Conservation (phyloP, 208 protist genomes). For the Leishmania gerbilli region DNA sequence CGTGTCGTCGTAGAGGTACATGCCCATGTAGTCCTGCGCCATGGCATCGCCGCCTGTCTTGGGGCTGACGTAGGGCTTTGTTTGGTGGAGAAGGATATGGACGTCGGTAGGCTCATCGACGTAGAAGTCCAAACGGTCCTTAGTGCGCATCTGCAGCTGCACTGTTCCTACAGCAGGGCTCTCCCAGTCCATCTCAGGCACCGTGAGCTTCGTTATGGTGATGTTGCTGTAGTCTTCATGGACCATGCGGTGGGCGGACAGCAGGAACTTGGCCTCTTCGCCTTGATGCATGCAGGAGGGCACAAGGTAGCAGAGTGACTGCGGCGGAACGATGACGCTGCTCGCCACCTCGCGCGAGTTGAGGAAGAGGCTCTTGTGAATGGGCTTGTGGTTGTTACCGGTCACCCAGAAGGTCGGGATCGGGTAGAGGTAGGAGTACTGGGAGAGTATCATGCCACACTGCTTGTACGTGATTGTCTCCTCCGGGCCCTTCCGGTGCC, state of each 20-base stretch:
- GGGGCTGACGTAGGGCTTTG: constrained; percentile 46
- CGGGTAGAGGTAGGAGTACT: constrained; percentile 36
- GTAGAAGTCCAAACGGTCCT: constrained; percentile 81
- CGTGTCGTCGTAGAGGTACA: constrained; percentile 85
- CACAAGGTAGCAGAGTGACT: constrained; percentile 76
- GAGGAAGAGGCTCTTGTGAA: constrained; percentile 78
- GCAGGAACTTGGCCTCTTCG: constrained; percentile 48
- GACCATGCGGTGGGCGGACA: constrained; percentile 48
- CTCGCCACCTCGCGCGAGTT: constrained; percentile 79
- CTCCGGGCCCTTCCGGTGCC: constrained; percentile 42
- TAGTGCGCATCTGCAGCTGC: constrained; percentile 42
- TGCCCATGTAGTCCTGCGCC: constrained; percentile 75
- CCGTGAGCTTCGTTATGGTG: constrained; percentile 44
- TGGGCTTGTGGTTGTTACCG: constrained; percentile 73
- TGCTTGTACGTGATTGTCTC: constrained; percentile 59
- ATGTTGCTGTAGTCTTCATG: constrained; percentile 48
- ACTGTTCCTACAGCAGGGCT: constrained; percentile 45
- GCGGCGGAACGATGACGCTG: constrained; percentile 50
- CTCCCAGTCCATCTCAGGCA: constrained; percentile 50
- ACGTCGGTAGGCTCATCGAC: constrained; percentile 71
- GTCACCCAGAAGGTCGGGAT: constrained; percentile 75
- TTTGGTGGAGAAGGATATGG: constrained; percentile 75
- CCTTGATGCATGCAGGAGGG: constrained; percentile 64
- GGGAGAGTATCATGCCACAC: constrained; percentile 67
- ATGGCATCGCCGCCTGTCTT: constrained; percentile 65